Base-by-base conservation (phyloP, 805 yeast genomes). In the Suhomyces prunicola region DNA sequence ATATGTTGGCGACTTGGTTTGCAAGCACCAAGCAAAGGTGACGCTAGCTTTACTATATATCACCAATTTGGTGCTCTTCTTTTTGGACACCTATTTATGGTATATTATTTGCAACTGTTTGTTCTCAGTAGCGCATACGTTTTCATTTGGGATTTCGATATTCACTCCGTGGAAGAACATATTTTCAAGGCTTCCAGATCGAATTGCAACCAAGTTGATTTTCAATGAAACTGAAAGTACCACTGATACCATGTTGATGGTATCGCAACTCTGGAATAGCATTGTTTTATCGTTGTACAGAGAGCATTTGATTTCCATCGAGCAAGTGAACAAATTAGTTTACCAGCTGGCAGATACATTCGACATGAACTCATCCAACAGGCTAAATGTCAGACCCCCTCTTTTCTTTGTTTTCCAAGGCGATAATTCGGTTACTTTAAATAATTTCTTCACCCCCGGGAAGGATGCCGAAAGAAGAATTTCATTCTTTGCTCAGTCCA, bases 391-490 rank as follows among this genome's bases (percentile, higher is more conserved):
- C 2, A 63, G 69, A 45, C 64, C 76, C 0, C 84, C 85, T 0
- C 56, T 76, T 1, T 81, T 81, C 57, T 81, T 81, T 57, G 61
- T 78, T 1, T 71, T 63, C 55, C 82, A 78, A 56, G 84, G 79
- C 62, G 84, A 80, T 55, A 56, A 63, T 7, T 64, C 70, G 3
- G 56, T 66, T n/a, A 65, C 67, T 5, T 49, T 70, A 47, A 64
- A 69, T 23, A 77, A 74, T 31, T 79, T 73, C 54, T 76, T 79
- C 58, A 66, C 68, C 10, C 68, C 78, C 4, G 73, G 75, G 17
- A 73, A 77, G 15, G 84, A 80, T 55, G 83, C 83, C 1, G 81
- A 79, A 56, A 60, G 85, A 59, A 64, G 85, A 50, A 75, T 81
- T 2, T 72, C 80, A 0, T 81, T 78, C 57, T 80, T 81, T 69